Percentiles rank a stretch among this genome's conserved stretches.
Conservation (phyloP, 352 stramenopile genomes). For the Phytophthora agathidicida region DNA sequence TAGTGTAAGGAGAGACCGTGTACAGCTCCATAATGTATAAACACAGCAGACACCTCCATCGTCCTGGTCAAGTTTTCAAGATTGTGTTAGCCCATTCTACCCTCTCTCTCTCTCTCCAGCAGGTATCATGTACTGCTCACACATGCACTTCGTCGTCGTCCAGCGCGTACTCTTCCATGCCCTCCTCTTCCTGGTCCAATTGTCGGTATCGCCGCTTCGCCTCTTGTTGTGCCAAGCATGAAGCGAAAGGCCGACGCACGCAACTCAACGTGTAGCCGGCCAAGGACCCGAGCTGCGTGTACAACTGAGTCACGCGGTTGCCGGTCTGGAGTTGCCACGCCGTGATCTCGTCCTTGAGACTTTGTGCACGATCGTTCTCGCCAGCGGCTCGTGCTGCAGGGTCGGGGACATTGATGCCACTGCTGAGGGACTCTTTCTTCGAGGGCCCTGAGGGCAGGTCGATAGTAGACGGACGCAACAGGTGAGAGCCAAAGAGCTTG, state of each 20-base stretch:
- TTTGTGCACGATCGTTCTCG: slow-evolving; percentile 35
- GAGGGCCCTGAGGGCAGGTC: slow-evolving; percentile 36
- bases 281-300: slow-evolving; percentile 35
- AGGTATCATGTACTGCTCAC: too few species aligned
- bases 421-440: slow-evolving; percentile 26
- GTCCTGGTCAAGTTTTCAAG: too few species aligned
- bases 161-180: slow-evolving; percentile 45
- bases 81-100: too few species aligned
- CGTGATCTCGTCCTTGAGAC: slow-evolving; percentile 52
- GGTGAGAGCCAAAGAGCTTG: slow-evolving; percentile 72
- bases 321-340: slow-evolving; percentile 45
- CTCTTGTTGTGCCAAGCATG: slow-evolving; percentile 37
- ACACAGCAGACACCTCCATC: slow-evolving; percentile 1
- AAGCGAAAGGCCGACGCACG: slow-evolving; percentile 38
- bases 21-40: slow-evolving; percentile 21
- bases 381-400: slow-evolving; percentile 33
- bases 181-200: slow-evolving; percentile 44
- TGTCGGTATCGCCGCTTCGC: slow-evolving; percentile 35
- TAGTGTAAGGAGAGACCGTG: slow-evolving; percentile 9
- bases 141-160: slow-evolving; percentile 38
- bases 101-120: too few species aligned
- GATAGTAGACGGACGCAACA: slow-evolving; percentile 69
- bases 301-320: slow-evolving; percentile 35
- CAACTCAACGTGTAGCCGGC: slow-evolving; percentile 36
- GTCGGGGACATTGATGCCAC: slow-evolving; percentile 26